Evolutionary conservation across 1,284 basidiomycete species (phyloP), one percentile per base, ranked within the genome.

Genomic region (Irpex sp.): DNA sequence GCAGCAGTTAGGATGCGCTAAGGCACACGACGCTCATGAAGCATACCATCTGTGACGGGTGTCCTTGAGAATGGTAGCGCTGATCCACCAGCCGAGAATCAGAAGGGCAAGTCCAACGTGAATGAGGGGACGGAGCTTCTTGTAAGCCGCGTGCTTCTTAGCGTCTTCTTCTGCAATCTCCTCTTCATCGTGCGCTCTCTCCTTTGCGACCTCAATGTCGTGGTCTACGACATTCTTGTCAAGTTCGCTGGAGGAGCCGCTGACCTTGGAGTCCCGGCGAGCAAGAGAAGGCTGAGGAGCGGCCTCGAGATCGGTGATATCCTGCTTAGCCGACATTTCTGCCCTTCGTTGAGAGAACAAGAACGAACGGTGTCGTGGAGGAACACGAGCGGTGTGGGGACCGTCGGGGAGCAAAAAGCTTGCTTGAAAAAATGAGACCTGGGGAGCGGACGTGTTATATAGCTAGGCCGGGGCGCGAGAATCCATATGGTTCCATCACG

Each of bases 11-110:
- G 37, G 53, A 57, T 36, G 58, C 19, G 60, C 63, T 15, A 43
- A 11, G 39, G 63, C 49, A 26, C 17, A 58, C 55, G 46, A 63
- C 17, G 6, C 3, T 61, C 39, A 9, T 46, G 56, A 61, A 54
- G 65, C 53, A 72, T 73, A 84, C 90, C 90, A 93, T 77, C 89
- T 80, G 75, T 84, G 86, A 50, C 92, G 83, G 4, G 92, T 93
- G 13, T 81, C 84, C 62, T 78, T 70, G 55, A 93, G 76, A 21
- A 92, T 72, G 0, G 83, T 92, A 4, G 90, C 75, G 64, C 86
- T 88, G 58, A 93, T 86, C 92, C 92, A 94, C 92, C 92, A 93
- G 53, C 83, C 90, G 55, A 92, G 76, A 66, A 93, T 90, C 53
- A 87, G 71, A 19, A 79, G 72, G 8, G 86, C 87, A 0, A 86